phyloP scores from a whole-genome alignment of 2,329 filamentous ascomycete genomes.

The Cladosporium halotolerans region DNA sequence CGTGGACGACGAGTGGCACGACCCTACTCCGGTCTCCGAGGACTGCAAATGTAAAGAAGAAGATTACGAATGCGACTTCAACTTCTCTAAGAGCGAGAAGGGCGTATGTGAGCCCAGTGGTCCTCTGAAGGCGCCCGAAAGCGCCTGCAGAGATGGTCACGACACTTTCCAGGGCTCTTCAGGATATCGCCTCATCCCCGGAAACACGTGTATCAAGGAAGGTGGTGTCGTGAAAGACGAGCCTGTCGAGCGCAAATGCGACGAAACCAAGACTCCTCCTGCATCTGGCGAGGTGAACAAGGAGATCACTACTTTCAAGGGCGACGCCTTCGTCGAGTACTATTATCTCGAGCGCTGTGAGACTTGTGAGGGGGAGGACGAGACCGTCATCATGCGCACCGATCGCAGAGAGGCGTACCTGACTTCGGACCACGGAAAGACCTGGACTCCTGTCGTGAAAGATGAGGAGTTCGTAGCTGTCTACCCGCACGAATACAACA shows the following conservation, averaged over 20 bases:
- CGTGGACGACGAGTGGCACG: constrained; percentile 76
- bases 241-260: constrained; percentile 66
- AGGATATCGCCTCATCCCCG: constrained; percentile 84
- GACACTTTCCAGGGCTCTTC: constrained; percentile 79
- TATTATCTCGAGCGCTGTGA: constrained; percentile 76
- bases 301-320: constrained; percentile 57
- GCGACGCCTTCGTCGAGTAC: constrained; percentile 49
- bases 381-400: constrained; percentile 63
- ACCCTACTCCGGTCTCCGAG: constrained; percentile 63
- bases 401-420: constrained; percentile 60
- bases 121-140: constrained; percentile 60
- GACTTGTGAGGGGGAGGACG: constrained; percentile 51
- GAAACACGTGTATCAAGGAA: constrained; percentile 41
- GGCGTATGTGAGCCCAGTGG: constrained; percentile 63
- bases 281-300: constrained; percentile 61
- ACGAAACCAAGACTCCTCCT: constrained; percentile 50
- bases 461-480: constrained; percentile 65
- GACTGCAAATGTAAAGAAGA: constrained; percentile 72
- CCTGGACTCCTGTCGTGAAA: constrained; percentile 66
- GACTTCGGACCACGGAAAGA: constrained; percentile 81
- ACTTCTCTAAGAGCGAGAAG: constrained; percentile 66
- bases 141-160: constrained; percentile 63
- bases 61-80: constrained; percentile 89
- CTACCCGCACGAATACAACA: constrained; percentile 71
- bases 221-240: constrained; percentile 39